These are phyloP conservation scores for Neonothopanus nambi DNA, from an alignment of 1,284 basidiomycete genomes.

Conservation along the genomic window DNA sequence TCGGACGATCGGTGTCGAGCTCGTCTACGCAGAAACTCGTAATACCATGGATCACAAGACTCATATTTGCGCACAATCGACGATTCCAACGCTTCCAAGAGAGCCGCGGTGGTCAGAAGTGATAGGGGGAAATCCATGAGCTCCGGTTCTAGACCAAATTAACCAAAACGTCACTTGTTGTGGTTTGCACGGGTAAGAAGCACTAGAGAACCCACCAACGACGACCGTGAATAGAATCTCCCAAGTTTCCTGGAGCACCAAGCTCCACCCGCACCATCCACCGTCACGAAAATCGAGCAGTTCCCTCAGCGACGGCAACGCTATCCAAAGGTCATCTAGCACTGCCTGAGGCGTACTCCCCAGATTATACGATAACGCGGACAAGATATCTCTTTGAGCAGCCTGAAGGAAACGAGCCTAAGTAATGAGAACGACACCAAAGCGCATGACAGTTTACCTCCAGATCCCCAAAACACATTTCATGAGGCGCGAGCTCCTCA, in stretches of 20 bases:
- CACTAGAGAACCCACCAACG: slow-evolving; percentile 35
- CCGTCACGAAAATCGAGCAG: slow-evolving; percentile 36
- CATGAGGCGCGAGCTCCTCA: slow-evolving; percentile 45
- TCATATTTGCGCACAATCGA: slow-evolving; percentile 33
- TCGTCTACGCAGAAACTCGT: slow-evolving; percentile 34
- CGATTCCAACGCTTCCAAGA: slow-evolving; percentile 44
- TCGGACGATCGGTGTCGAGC: slow-evolving; percentile 10
- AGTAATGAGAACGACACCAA: slow-evolving; percentile 1
- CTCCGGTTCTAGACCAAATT: slow-evolving; percentile 43
- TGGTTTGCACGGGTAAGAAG: not conserved
- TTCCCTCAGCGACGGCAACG: slow-evolving; percentile 48
- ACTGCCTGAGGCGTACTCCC: slow-evolving; percentile 58
- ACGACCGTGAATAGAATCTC: slow-evolving; percentile 43
- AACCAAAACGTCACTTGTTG: not conserved
- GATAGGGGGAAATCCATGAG: slow-evolving; percentile 51
- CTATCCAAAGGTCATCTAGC: slow-evolving; percentile 57
- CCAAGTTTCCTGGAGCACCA: slow-evolving; percentile 50
- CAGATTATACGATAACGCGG: slow-evolving; percentile 46
- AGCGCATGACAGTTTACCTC: slow-evolving; percentile 39
- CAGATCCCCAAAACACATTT: slow-evolving; percentile 41
- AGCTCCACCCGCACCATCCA: slow-evolving; percentile 35
- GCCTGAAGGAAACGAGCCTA: slow-evolving; percentile 32
- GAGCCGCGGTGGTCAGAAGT: slow-evolving; percentile 48
- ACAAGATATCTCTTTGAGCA: slow-evolving; percentile 58
- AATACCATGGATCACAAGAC: slow-evolving; percentile 16